Percentiles rank a stretch among this genome's conserved stretches.
Conservation (phyloP, 2,329 filamentous ascomycete genomes). For the Atkinsonella hypoxylon region DNA sequence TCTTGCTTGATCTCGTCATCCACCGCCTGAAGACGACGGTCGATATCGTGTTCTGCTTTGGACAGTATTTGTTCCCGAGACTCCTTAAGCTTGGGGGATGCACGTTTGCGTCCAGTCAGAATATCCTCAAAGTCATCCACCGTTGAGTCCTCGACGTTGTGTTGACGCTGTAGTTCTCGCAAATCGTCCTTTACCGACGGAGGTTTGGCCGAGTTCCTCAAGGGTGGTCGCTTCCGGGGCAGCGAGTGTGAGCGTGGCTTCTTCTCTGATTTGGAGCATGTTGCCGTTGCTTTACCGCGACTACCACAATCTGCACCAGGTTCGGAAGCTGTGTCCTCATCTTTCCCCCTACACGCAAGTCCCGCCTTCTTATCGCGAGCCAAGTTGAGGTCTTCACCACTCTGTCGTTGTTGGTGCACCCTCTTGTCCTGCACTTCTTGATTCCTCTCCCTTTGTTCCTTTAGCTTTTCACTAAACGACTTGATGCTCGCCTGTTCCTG, state of each 20-base stretch:
- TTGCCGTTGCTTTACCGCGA: slow-evolving; percentile 11
- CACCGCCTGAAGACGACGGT: slow-evolving; percentile 3
- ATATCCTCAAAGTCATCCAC: slow-evolving; percentile 46
- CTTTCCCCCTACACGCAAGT: slow-evolving; percentile 13
- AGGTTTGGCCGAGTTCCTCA: slow-evolving; percentile 41
- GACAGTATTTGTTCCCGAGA: slow-evolving; percentile 15
- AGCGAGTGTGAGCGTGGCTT: slow-evolving; percentile 24
- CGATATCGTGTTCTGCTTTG: slow-evolving; percentile 14
- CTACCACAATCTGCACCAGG: slow-evolving; percentile 17
- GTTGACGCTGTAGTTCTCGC: slow-evolving; percentile 36
- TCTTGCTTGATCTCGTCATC: slow-evolving; percentile 2
- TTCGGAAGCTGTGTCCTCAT: slow-evolving; percentile 21
- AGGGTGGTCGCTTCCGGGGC: slow-evolving; percentile 31
- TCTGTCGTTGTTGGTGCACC: not conserved
- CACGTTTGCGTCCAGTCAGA: slow-evolving; percentile 25
- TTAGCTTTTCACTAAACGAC: slow-evolving; percentile 9
- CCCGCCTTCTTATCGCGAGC: slow-evolving; percentile 16
- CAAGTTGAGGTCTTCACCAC: slow-evolving; percentile 8
- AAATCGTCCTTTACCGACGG: slow-evolving; percentile 45
- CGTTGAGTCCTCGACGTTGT: slow-evolving; percentile 47
- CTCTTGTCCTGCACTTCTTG: not conserved
- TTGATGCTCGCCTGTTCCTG: not conserved
- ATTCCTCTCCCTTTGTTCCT: slow-evolving; percentile 8
- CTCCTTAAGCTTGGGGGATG: slow-evolving; percentile 13
- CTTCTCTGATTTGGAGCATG: slow-evolving; percentile 14